Evolutionary conservation across 305 asterid genomes (phyloP).

Genomic region (Fraxinus platypoda): DNA sequence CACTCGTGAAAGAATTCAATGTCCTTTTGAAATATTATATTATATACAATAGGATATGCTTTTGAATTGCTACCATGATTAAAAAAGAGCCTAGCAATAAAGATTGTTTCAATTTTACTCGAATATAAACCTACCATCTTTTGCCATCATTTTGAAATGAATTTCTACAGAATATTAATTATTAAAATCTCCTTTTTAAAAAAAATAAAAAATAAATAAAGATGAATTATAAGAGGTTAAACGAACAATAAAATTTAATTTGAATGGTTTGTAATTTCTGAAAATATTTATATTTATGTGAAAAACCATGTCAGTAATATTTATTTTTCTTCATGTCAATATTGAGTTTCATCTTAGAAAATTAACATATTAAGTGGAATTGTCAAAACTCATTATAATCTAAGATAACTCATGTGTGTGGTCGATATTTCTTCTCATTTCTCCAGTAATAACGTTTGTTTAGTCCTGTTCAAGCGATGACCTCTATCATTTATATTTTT

Average conservation of each 20-base stretch:
- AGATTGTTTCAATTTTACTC: neutral
- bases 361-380: neutral
- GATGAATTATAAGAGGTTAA: neutral
- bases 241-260: too few relatives aligned
- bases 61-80: neutral
- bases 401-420: too few relatives aligned
- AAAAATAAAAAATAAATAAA: too few relatives aligned
- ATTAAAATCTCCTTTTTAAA: too few relatives aligned
- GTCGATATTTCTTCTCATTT: neutral
- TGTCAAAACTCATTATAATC: neutral
- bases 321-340: neutral
- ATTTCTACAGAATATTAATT: too few relatives aligned
- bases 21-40: neutral
- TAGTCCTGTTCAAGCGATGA: neutral
- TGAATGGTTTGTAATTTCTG: neutral
- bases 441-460: too few relatives aligned
- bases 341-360: neutral
- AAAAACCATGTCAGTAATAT: too few relatives aligned
- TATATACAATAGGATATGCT: neutral
- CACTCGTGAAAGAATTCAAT: neutral
- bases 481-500: neutral
- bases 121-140: too few relatives aligned
- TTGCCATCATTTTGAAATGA: too few relatives aligned
- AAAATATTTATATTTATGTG: too few relatives aligned
- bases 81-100: neutral